Base-by-base conservation (phyloP, 2,329 filamentous ascomycete genomes). In the Rugonectria rugulosa region DNA sequence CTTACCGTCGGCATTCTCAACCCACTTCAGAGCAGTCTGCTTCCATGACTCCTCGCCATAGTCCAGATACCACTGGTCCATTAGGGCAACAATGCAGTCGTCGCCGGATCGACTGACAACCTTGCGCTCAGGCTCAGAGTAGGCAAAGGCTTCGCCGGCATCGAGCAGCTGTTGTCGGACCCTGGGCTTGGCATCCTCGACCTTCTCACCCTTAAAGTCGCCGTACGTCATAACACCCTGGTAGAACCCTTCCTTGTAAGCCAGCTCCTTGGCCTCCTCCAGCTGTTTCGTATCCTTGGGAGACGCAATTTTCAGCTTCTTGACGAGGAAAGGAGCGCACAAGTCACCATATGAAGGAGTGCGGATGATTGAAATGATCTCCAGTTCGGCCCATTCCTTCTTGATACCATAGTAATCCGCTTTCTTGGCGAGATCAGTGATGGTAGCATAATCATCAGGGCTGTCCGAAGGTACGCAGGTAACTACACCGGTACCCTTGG, bases 1-100 rank as follows among this genome's bases (percentile, higher is more conserved):
- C 60, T 84, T 84, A 56, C 84, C 84, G 57, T 87, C 81, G 53
- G 81, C 83, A 69, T 88, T 86, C 50, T 85, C 83, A 41, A 96
- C 86, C 71, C 90, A 88, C 63, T 88, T 82, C 49, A 93, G 79
- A 12, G 90, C 91, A 37, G 84, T 81, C 60, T 90, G 78, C 70
- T 90, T 90, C 95, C 95, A 98, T 44, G 88, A 83, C 37, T 91
- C 91, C 76, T 93, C 90, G 59, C 95, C 95, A 70, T 99, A 99
- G 77, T 97, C 94, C 67, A 99, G 81, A 77, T 96, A 99, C 93
- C 95, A 99, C 76, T 99, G 95, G 67, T 97, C 94, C 70, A 98
- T 87, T 63, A 94, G 88, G 24, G 92, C 90, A 56, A 95, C 94
- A 55, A 97, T 92, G 72, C 95, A 98, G 65, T 96, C 91, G 70